Conservation (phyloP, 176 grass and related monocot genomes). For the Raddia distichophylla region DNA sequence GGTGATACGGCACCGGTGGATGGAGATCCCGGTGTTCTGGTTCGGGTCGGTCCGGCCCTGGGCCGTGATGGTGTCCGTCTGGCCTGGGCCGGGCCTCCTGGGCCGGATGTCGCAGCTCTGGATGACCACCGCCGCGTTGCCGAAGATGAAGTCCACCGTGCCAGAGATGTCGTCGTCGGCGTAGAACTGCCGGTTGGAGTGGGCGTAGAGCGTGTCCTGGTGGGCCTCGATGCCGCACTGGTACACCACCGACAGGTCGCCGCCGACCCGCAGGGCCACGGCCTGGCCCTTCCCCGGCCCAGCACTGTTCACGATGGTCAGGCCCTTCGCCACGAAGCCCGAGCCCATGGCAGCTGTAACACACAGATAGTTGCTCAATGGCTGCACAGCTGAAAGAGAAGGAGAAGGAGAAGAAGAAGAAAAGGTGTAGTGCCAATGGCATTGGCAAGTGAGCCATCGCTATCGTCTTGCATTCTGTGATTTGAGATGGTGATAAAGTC, state of each 20-base stretch:
- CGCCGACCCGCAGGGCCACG: slow-evolving; percentile 61
- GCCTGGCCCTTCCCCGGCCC: slow-evolving; percentile 67
- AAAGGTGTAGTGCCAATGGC: neutral
- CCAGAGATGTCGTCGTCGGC: slow-evolving; percentile 51
- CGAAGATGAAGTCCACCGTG: slow-evolving; percentile 87
- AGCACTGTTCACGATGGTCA: slow-evolving; percentile 71
- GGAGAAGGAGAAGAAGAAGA: neutral
- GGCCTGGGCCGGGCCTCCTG: slow-evolving; percentile 13
- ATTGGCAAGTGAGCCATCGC: slow-evolving; percentile 20
- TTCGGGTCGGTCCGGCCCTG: slow-evolving; percentile 71
- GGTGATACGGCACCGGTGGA: slow-evolving; percentile 63
- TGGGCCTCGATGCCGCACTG: slow-evolving; percentile 65
- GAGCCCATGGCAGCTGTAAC: slow-evolving; percentile 62
- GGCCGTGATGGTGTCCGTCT: slow-evolving; percentile 64
- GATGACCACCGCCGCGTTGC: slow-evolving; percentile 68
- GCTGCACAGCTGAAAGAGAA: neutral
- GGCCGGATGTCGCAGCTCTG: slow-evolving; percentile 64
- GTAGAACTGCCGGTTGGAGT: slow-evolving; percentile 83
- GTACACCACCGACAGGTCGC: slow-evolving; percentile 72
- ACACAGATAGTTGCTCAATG: neutral
- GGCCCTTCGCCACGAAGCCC: slow-evolving; percentile 71
- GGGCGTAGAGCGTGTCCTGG: slow-evolving; percentile 75
- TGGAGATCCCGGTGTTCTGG: slow-evolving; percentile 77
- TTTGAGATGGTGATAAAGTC: slow-evolving; percentile 11
- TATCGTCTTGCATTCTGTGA: slow-evolving; percentile 23